These are phyloP conservation scores for Candida takata DNA, from an alignment of 805 yeast genomes.

Conservation along the genomic window DNA sequence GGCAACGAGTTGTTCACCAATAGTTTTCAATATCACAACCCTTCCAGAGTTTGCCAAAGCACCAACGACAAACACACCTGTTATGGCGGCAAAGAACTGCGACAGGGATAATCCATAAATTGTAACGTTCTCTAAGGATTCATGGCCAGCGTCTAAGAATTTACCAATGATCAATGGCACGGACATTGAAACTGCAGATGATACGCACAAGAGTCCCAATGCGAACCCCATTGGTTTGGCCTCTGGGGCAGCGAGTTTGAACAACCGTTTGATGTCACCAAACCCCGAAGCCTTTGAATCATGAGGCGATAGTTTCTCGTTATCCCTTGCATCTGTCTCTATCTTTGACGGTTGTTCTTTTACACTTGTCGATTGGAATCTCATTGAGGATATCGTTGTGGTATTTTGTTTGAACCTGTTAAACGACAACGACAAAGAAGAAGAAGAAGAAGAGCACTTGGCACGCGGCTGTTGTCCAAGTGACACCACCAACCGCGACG, in stretches of 20 bases:
- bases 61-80: conserved; percentile 61
- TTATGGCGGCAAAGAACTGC: conserved; percentile 59
- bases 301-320: conserved; percentile 23
- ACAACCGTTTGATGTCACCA: conserved; percentile 35
- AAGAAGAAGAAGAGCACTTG: not conserved
- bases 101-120: conserved; percentile 50
- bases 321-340: too few relatives aligned
- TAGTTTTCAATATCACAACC: conserved; percentile 62
- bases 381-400: not conserved
- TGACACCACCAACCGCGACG: too few relatives aligned
- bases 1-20: conserved; percentile 86
- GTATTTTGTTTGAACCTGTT: too few relatives aligned
- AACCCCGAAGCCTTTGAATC: conserved; percentile 30
- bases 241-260: conserved; percentile 53
- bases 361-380: conserved; percentile 1
- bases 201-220: conserved; percentile 50
- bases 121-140: conserved; percentile 25
- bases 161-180: conserved; percentile 83
- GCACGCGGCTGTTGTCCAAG: too few relatives aligned
- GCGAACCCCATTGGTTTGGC: conserved; percentile 52
- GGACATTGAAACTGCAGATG: conserved; percentile 76
- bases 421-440: too few relatives aligned
- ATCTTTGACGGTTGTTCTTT: too few relatives aligned
- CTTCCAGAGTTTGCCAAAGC: conserved; percentile 78
- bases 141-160: conserved; percentile 53